Base-by-base conservation (phyloP, 257 asterid species). In the Coffea eugenioides region DNA sequence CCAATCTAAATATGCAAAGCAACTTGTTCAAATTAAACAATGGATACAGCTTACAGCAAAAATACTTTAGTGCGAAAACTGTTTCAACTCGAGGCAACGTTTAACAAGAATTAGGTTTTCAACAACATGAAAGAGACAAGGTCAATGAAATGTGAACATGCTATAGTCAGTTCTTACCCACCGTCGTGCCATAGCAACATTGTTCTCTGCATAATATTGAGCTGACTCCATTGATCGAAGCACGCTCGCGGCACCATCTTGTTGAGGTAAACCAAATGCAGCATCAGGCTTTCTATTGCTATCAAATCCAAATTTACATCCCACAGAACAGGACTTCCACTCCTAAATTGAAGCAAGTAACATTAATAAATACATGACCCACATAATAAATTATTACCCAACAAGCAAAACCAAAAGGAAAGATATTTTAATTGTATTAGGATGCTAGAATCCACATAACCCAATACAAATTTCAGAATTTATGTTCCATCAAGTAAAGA, bases 141-240 rank as follows among this genome's bases (percentile, higher is more conserved):
- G 27, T 68, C 5, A 25, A 18, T 49, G 61, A 80, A 73, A 72
- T 25, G 0, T 25, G 61, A 59, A 74, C 49, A 77, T 62, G 81
- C 69, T 65, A 79, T 59, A 85, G 74, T 74, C 66, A 66, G 93
- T 91, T 94, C 94, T 92, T 90, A 94, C 97, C 95, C 97, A 96
- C 99, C 97, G 93, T 96, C 97, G 89, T 82, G 99, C 98, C 77
- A 56, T 72, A 52, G 80, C 93, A 75, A 96, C 52, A 83, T 90
- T 85, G 88, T 90, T 92, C 88, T 94, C 95, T 8, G 91, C 13
- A 80, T 92, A 96, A 85, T 96, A 94, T 65, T 84, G 86, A 75
- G 97, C 88, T 4, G 99, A 88, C 87, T 96, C 99, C 99, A 96
- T 96, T 36, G 99, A 94, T 49, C 97, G 90, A 81, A 86, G 92